phyloP scores from a whole-genome alignment of 441 rosid species.

The Brassica hybrid region DNA sequence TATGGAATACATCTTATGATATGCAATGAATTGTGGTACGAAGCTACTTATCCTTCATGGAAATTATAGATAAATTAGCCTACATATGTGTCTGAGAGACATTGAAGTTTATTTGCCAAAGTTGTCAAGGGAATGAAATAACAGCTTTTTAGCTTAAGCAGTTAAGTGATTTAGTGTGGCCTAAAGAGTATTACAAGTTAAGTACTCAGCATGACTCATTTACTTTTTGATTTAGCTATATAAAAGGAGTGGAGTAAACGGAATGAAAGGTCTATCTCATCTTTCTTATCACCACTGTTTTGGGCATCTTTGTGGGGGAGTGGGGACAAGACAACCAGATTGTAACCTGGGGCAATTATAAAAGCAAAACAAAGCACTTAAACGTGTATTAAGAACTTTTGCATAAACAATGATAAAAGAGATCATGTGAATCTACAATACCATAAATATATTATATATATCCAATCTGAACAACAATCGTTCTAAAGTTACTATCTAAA shows the following conservation, averaged over 20 bases:
- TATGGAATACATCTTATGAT: not conserved
- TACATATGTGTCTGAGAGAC: not conserved
- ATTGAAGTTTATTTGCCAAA: not conserved
- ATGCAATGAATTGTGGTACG: not conserved
- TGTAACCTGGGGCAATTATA: not conserved
- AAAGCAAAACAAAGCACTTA: not conserved
- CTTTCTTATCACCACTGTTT: not conserved
- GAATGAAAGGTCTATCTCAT: not conserved
- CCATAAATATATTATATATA: not conserved
- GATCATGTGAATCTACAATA: not conserved
- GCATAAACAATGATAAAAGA: slow-evolving; percentile 5
- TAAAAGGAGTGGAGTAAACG: not conserved
- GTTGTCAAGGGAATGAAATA: not conserved
- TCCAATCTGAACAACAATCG: not conserved
- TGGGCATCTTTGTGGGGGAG: not conserved
- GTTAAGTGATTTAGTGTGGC: not conserved
- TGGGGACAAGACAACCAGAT: not conserved
- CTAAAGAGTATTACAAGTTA: not conserved
- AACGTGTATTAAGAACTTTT: not conserved
- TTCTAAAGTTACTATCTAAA: not conserved
- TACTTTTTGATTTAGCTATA: not conserved
- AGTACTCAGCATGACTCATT: not conserved
- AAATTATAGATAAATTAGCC: not conserved
- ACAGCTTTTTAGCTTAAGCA: not conserved
- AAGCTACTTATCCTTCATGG: not conserved